Evolutionary conservation across 2,329 filamentous ascomycete species (phyloP), one percentile per base, ranked within the genome.

Genomic region (Sclerotinia trifoliorum): DNA sequence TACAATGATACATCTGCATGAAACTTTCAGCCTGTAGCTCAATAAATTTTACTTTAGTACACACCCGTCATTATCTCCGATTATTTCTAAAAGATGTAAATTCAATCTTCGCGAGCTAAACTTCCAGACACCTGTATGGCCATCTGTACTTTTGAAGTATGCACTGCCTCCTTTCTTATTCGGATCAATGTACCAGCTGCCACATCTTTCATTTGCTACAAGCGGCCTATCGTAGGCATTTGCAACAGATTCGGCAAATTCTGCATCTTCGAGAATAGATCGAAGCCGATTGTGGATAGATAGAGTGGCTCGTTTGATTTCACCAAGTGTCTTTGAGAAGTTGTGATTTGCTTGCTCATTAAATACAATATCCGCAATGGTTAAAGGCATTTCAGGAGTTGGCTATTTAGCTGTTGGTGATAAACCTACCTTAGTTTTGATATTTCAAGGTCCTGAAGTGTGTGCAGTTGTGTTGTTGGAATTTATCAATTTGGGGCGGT

Each of bases 71-170:
- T 86, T 77, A 67, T 81, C 75, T 70, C 85, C 87, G 66, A 94
- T 84, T 52, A 94, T 75, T 46, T 88, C 84, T 62, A 97, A 78
- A 21, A 98, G 77, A 72, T 96, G 91, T 74, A 97, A 77, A 77
- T 99, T 99, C 75, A 98, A 80, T 72, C 95, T 84, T 71, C 95
- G 83, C 29, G 90, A 85, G 79, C 92, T 97, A 77, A 98, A 97
- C 70, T 89, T 86, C 95, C 95, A 99, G 76, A 96, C 89, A 11
- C 92, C 89, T 65, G 89, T 88, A 78, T 99, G 95, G 0, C 95
- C 95, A 80, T 99, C 95, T 2, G 95, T 99, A 80, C 92, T 96
- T 83, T 99, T 99, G 81, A 98, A 99, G 80, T 98, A 99, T 44
- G 90, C 92, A 72, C 91, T 93, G 44, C 86, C 91, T 1, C 77